phyloP scores from a whole-genome alignment of 441 rosid genomes.

The Macaranga tanarius region DNA sequence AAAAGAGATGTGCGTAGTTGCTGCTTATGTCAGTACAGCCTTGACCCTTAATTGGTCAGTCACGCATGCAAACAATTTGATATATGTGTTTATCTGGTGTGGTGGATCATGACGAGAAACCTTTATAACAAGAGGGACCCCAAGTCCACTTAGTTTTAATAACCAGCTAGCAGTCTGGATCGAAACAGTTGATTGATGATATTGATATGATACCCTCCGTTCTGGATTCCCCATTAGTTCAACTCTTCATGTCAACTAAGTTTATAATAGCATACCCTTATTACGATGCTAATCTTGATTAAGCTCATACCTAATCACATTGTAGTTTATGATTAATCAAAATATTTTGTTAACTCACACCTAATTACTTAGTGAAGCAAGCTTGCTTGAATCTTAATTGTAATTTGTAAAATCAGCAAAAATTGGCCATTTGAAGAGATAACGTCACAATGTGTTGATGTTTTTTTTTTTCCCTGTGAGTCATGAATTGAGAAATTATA shows the following conservation, averaged over 20 bases:
- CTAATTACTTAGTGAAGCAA: not conserved
- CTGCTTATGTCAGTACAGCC: not conserved
- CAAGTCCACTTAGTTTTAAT: not conserved
- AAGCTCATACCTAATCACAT: constrained; percentile 12
- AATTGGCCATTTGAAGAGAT: not conserved
- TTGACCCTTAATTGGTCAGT: not conserved
- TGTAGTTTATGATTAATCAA: not conserved
- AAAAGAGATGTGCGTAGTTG: not conserved
- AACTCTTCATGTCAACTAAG: not conserved
- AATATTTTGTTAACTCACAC: not conserved
- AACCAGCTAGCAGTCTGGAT: constrained; percentile 3
- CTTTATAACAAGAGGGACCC: not conserved
- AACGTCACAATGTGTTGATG: too few species aligned
- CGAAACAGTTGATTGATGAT: not conserved
- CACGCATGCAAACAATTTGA: not conserved
- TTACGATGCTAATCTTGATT: not conserved
- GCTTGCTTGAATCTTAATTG: not conserved
- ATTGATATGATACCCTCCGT: not conserved
- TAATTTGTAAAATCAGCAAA: not conserved
- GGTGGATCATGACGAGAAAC: not conserved
- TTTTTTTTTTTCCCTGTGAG: too few species aligned
- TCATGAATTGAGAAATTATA: too few species aligned
- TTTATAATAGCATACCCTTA: not conserved
- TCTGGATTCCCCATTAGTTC: not conserved
- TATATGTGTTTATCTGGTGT: not conserved